These are phyloP conservation scores for Arachis monticola DNA, from an alignment of 331 rosid genomes.

Conservation along the genomic window DNA sequence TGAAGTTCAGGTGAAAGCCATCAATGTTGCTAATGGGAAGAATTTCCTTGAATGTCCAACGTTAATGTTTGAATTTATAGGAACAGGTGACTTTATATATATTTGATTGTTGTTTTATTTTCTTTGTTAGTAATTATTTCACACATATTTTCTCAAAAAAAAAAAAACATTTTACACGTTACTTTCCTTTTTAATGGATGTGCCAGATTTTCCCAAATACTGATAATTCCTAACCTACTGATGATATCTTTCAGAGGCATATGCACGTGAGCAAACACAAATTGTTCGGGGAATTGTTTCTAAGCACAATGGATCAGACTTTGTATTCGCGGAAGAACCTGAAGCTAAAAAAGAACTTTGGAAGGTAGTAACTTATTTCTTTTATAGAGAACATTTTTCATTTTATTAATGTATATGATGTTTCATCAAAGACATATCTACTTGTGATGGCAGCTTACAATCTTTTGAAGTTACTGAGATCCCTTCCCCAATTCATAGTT, in stretches of 20 bases:
- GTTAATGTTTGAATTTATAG: slow-evolving; percentile 88
- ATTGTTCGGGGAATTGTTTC: slow-evolving; percentile 81
- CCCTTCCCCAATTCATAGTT: slow-evolving; percentile 24
- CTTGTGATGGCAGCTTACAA: neutral
- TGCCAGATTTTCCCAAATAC: slow-evolving; percentile 15
- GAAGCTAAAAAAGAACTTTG: slow-evolving; percentile 88
- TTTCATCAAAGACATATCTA: slow-evolving; percentile 1
- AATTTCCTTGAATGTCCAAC: slow-evolving; percentile 79
- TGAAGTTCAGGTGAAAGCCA: slow-evolving; percentile 92
- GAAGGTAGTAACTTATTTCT: slow-evolving; percentile 64
- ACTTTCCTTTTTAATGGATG: slow-evolving; percentile 18
- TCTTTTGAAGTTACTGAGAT: slow-evolving; percentile 12
- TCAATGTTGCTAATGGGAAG: slow-evolving; percentile 92
- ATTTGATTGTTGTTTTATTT: slow-evolving; percentile 1
- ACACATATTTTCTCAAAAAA: neutral
- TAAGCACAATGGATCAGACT: slow-evolving; percentile 93
- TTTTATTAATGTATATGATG: slow-evolving; percentile 10
- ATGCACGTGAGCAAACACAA: slow-evolving; percentile 89
- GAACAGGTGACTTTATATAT: slow-evolving; percentile 66
- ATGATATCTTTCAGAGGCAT: slow-evolving; percentile 69
- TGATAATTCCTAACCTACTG: slow-evolving; percentile 30
- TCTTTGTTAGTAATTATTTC: slow-evolving; percentile 29
- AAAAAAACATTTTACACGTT: neutral
- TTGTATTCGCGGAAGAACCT: slow-evolving; percentile 88
- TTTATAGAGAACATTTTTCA: slow-evolving; percentile 14